These are phyloP conservation scores for Lodderomyces pseudojiufengensis DNA, from an alignment of 1,139 yeast species.

Conservation along the genomic window DNA sequence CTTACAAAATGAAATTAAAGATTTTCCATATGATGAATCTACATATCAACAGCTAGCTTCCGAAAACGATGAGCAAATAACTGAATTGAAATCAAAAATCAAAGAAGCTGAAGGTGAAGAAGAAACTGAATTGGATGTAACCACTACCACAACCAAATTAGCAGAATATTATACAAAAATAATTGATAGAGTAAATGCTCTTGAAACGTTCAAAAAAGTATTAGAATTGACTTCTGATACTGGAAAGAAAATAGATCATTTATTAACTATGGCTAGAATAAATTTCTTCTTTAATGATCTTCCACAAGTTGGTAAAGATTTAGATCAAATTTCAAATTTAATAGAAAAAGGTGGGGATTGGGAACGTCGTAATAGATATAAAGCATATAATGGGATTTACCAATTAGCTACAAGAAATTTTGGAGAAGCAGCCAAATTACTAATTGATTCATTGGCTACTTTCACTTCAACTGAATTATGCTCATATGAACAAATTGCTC, in stretches of 20 bases:
- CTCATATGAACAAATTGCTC: conserved; percentile 85
- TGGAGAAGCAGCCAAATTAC: conserved; percentile 71
- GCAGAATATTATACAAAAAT: conserved; percentile 87
- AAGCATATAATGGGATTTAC: conserved; percentile 86
- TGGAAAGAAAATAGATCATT: conserved; percentile 85
- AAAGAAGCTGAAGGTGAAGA: conserved; percentile 79
- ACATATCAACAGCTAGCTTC: conserved; percentile 49
- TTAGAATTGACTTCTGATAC: conserved; percentile 78
- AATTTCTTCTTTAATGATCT: conserved; percentile 87
- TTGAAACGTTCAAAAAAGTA: conserved; percentile 67
- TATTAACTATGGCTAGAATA: conserved; percentile 75
- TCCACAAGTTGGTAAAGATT: conserved; percentile 61
- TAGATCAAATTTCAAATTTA: conserved; percentile 68
- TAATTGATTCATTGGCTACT: conserved; percentile 90
- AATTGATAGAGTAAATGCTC: conserved; percentile 78
- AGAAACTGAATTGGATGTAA: conserved; percentile 83
- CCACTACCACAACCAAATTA: conserved; percentile 71
- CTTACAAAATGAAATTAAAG: conserved; percentile 50
- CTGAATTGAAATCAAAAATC: conserved; percentile 57
- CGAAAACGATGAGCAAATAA: conserved; percentile 54
- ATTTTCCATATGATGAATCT: conserved; percentile 54
- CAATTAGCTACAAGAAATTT: conserved; percentile 83
- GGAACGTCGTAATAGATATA: conserved; percentile 95
- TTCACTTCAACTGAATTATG: conserved; percentile 94
- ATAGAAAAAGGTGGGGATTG: conserved; percentile 98